phyloP scores from a whole-genome alignment of 2,329 filamentous ascomycete genomes.

The Tolypocladium guangdongense region DNA sequence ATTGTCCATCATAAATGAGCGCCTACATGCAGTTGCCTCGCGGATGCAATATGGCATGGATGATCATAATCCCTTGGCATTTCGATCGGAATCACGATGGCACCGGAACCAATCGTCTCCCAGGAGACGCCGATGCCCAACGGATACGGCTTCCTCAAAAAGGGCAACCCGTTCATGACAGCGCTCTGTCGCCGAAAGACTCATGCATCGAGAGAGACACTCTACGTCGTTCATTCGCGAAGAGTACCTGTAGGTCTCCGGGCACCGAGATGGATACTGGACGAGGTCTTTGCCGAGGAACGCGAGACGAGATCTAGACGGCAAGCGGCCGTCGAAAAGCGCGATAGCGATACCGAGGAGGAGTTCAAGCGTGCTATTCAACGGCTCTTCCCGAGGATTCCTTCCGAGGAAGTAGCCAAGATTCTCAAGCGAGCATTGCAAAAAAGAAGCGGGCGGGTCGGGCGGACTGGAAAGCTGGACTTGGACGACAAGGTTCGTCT shows the following conservation, averaged over 20 bases:
- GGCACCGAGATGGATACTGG: conserved; percentile 23
- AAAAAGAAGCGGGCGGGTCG: conserved; percentile 36
- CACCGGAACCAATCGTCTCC: conserved; percentile 11
- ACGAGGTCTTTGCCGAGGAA: conserved; percentile 17
- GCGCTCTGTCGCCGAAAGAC: conserved; percentile 27
- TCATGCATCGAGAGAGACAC: conserved; percentile 14
- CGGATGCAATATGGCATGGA: neutral
- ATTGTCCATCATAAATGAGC: neutral
- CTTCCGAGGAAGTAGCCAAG: conserved; percentile 17
- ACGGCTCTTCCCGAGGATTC: conserved; percentile 28
- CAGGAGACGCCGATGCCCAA: conserved; percentile 20
- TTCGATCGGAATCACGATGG: neutral
- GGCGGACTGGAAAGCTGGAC: conserved; percentile 27
- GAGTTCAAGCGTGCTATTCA: conserved; percentile 23
- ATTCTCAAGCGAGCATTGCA: conserved; percentile 30
- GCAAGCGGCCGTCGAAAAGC: conserved; percentile 17
- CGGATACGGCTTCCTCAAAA: conserved; percentile 29
- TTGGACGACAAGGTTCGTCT: conserved; percentile 28
- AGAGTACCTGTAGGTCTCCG: conserved; percentile 23
- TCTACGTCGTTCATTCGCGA: conserved; percentile 25
- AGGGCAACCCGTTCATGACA: conserved; percentile 31
- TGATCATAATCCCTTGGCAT: neutral
- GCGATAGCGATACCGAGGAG: conserved; percentile 21
- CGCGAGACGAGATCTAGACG: conserved; percentile 19
- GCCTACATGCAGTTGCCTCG: neutral